Conservation (phyloP, 495 filamentous ascomycete species). For the Pyrenula aspistea region DNA sequence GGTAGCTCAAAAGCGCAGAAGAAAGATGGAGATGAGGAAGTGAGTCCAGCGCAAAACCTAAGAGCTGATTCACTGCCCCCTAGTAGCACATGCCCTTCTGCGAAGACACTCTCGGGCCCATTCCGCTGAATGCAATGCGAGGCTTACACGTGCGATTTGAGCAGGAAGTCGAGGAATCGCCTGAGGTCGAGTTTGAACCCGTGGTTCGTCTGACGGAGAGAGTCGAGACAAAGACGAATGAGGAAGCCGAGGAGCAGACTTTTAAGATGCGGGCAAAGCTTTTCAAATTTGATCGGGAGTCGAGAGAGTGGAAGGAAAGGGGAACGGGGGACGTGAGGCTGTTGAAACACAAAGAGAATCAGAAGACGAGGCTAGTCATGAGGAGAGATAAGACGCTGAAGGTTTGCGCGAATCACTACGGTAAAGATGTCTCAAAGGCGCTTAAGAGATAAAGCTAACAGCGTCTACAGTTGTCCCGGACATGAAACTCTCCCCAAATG, state of each 20-base stretch:
- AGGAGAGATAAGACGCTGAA: slow-evolving; percentile 98
- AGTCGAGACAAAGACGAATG: slow-evolving; percentile 94
- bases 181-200: slow-evolving; percentile 93
- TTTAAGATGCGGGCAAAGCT: slow-evolving; percentile 99
- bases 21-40: slow-evolving; percentile 24
- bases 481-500: slow-evolving; percentile 97
- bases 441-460: slow-evolving; percentile 4
- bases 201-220: slow-evolving; percentile 91
- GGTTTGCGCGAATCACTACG: slow-evolving; percentile 99
- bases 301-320: slow-evolving; percentile 97
- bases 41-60: slow-evolving; percentile 1
- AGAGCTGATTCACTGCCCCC: not conserved
- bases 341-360: slow-evolving; percentile 96
- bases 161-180: slow-evolving; percentile 66
- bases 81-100: too few relatives aligned
- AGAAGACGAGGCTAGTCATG: slow-evolving; percentile 97
- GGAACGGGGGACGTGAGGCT: slow-evolving; percentile 93
- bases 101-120: not conserved
- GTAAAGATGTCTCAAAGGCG: slow-evolving; percentile 33
- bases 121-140: not conserved
- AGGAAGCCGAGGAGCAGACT: slow-evolving; percentile 90
- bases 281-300: slow-evolving; percentile 89
- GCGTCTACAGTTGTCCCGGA: slow-evolving; percentile 73
- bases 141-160: slow-evolving; percentile 1
- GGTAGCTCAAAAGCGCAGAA: slow-evolving; percentile 81